Percentiles rank a stretch among this genome's conserved stretches.
These are phyloP conservation scores for Auricularia sp. DNA, from an alignment of 768 basidiomycete genomes.

Conservation along the genomic window DNA sequence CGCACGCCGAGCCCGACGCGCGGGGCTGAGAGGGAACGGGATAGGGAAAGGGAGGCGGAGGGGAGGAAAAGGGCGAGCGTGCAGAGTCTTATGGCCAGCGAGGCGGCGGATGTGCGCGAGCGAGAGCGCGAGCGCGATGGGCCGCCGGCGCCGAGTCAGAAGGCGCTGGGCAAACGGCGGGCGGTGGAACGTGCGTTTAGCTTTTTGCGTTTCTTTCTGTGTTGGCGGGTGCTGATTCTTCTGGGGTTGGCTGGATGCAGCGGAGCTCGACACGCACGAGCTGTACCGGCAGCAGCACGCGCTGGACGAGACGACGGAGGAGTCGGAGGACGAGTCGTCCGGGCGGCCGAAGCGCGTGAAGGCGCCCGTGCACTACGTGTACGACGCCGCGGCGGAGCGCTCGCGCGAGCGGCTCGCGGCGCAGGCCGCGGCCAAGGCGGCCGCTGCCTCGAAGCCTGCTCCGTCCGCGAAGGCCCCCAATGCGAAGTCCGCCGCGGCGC, in stretches of 20 bases:
- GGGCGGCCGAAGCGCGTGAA: slow-evolving; percentile 27
- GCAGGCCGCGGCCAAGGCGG: slow-evolving; percentile 38
- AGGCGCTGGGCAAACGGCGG: slow-evolving; percentile 78
- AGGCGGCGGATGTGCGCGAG: not conserved
- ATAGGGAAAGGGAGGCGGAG: not conserved
- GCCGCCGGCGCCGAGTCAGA: slow-evolving; percentile 64
- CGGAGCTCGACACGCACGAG: slow-evolving; percentile 46
- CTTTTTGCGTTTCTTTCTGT: not conserved
- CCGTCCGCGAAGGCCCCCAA: not conserved
- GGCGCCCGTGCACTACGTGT: slow-evolving; percentile 63
- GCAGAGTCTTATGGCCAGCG: not conserved
- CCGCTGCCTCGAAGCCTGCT: slow-evolving; percentile 4
- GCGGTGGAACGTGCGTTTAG: slow-evolving; percentile 37
- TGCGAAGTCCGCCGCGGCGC: not conserved
- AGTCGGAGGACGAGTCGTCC: slow-evolving; percentile 42
- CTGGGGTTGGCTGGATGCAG: slow-evolving; percentile 17
- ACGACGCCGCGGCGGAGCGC: slow-evolving; percentile 85
- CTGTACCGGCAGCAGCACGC: slow-evolving; percentile 23
- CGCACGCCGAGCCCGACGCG: not conserved
- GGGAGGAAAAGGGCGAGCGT: too few relatives aligned
- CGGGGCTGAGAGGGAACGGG: slow-evolving; percentile 11
- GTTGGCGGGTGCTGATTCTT: slow-evolving; percentile 3
- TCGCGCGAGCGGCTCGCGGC: slow-evolving; percentile 23
- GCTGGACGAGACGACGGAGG: slow-evolving; percentile 20
- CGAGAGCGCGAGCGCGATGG: not conserved